phyloP scores from a whole-genome alignment of 75 land plant species.

The Selaginella moellendorffii region DNA sequence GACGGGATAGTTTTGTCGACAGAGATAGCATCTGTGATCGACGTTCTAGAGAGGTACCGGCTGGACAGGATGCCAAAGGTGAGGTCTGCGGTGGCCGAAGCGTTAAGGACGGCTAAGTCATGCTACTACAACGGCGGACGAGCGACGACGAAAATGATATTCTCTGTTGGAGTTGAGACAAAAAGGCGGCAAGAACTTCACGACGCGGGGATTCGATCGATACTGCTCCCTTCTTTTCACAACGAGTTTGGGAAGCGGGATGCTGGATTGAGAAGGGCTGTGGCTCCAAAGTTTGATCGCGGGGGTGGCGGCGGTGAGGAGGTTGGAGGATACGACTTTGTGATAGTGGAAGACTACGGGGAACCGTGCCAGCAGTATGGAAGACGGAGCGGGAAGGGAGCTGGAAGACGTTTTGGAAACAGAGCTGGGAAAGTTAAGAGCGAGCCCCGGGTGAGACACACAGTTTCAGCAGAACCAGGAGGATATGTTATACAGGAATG shows the following conservation, averaged over 20 bases:
- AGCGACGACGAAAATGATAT: no score
- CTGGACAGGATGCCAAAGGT: slow-evolving; percentile 5
- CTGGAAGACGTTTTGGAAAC: no score
- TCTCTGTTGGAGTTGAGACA: no score
- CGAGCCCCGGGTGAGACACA: neutral
- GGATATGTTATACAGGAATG: neutral
- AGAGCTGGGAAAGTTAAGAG: neutral
- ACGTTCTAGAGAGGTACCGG: neutral
- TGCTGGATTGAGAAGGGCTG: no score
- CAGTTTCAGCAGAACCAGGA: neutral
- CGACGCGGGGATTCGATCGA: neutral
- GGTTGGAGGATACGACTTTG: no score
- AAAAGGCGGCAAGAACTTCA: no score
- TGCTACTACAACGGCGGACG: neutral
- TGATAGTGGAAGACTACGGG: neutral
- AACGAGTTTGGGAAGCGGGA: neutral
- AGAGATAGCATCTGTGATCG: neutral
- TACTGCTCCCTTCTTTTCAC: neutral
- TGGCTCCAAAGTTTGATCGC: no score
- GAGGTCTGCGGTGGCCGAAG: neutral
- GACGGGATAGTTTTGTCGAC: neutral
- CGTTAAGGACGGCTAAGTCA: neutral
- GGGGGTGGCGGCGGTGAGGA: no score
- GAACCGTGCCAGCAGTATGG: no score
- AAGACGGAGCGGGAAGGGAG: no score